Evolutionary conservation across 2,329 filamentous ascomycete species (phyloP), one percentile per base, ranked within the genome.

Genomic region (Arachnopeziza araneosa): DNA sequence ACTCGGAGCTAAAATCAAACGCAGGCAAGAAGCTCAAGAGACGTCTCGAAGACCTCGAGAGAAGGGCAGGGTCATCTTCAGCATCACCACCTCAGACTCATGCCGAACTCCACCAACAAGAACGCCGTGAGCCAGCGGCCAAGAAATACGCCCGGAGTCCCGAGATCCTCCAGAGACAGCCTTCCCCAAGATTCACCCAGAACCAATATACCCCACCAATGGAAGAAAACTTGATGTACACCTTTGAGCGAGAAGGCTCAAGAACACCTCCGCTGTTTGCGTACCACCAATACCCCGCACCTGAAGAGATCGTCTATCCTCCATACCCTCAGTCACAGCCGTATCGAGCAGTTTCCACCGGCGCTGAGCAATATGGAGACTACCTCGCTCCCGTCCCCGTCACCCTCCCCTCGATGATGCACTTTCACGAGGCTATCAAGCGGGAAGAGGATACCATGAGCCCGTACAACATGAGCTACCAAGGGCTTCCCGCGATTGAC

Each of bases 21-120:
- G 10, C 71, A 92, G 89, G 90, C 83, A 93, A 93, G 85, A 93
- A 93, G 85, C 87, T 93, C 69, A 93, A 95, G 88, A 89, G 88
- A 79, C 87, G 90, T 71, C 81, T 95, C 72, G 89, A 93, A 80
- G 90, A 93, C 72, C 83, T 93, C 68, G 90, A 93, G 81, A 85
- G 88, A 72, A 83, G 89, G 66, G 90, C 90, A 60, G 88, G 87
- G 52, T 78, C 85, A 65, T 80, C 76, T 70, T 83, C 79, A 67
- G 81, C 77, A 72, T 83, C 80, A 54, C 81, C 81, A 59, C 80
- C 82, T 68, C 80, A 82, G 70, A 74, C 74, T 63, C 79, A 80
- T 60, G 77, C 76, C 30, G 78, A 82, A 72, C 75, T 71, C 26
- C 67, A 82, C 75, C 68, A 69, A 54, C 64, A 66, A 59, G 57